These are phyloP conservation scores for Mycena sp. DNA, from an alignment of 1,284 basidiomycete species.

Conservation along the genomic window DNA sequence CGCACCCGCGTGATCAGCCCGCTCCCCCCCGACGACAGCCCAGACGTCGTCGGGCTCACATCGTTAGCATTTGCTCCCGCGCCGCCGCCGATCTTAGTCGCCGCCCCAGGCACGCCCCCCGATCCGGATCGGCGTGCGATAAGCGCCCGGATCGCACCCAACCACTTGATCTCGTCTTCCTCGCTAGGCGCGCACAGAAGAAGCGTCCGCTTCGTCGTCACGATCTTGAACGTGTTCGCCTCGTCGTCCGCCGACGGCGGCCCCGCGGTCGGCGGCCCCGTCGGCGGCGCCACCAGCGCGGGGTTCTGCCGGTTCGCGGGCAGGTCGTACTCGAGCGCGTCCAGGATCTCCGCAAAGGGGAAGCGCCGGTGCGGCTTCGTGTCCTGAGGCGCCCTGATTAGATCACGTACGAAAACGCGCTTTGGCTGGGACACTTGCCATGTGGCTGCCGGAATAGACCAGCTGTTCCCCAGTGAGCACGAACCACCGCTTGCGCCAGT, in stretches of 20 bases:
- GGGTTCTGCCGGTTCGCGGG: conserved; percentile 53
- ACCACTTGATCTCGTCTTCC: conserved; percentile 99
- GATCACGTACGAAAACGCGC: conserved; percentile 24
- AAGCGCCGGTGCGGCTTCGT: conserved; percentile 89
- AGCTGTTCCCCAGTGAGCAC: conserved; percentile 84
- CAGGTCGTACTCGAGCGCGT: conserved; percentile 89
- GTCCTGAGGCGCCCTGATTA: conserved; percentile 65
- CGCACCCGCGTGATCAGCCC: conserved; percentile 26
- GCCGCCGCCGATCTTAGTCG: conserved; percentile 19
- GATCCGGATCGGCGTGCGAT: conserved; percentile 75
- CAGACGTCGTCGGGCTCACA: conserved; percentile 24
- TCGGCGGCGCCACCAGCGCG: conserved; percentile 34
- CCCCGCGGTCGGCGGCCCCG: conserved; percentile 42
- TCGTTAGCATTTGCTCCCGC: too few relatives aligned
- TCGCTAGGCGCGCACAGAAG: conserved; percentile 95
- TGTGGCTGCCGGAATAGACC: conserved; percentile 88
- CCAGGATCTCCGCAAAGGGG: conserved; percentile 86
- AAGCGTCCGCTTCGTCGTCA: conserved; percentile 92
- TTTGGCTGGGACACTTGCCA: conserved; percentile 59
- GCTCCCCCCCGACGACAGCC: conserved; percentile 24
- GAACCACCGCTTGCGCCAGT: conserved; percentile 97
- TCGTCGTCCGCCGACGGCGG: conserved; percentile 50
- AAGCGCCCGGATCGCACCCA: conserved; percentile 92
- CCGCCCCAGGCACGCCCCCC: conserved; percentile 43
- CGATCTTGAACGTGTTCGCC: conserved; percentile 87